phyloP scores from a whole-genome alignment of 2,329 filamentous ascomycete genomes.

The Fusarium camptoceras region DNA sequence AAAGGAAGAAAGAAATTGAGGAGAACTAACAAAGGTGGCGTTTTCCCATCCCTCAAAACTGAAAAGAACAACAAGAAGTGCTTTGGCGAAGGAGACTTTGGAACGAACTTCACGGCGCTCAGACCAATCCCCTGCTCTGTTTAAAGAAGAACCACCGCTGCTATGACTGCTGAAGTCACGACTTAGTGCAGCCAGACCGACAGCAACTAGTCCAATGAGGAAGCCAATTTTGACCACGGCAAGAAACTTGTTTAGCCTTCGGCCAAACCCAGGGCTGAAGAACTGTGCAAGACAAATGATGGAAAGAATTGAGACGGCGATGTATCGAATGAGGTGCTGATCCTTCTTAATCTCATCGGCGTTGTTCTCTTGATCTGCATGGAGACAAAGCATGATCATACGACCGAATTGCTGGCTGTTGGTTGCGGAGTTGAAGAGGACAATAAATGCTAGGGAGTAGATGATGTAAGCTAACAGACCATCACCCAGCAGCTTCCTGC shows the following conservation, averaged over 20 bases:
- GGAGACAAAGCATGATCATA: background rate
- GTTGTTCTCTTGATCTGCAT: background rate
- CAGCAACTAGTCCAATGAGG: background rate
- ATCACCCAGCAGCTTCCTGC: background rate
- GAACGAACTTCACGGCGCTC: background rate
- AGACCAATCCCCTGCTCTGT: background rate
- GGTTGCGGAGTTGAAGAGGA: background rate
- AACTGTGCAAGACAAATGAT: background rate
- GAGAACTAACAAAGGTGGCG: background rate
- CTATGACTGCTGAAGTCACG: background rate
- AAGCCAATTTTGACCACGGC: background rate
- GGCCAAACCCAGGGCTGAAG: background rate
- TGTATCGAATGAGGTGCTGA: background rate
- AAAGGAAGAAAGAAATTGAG: too few species aligned
- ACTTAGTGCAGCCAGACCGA: background rate
- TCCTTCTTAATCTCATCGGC: background rate
- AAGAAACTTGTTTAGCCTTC: background rate
- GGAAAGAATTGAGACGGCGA: background rate
- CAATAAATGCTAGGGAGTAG: background rate
- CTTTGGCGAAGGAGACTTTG: background rate
- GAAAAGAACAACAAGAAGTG: background rate
- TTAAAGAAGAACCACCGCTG: too few species aligned
- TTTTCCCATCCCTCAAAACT: background rate
- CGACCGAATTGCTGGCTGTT: background rate
- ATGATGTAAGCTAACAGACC: background rate